A percentile compares a stretch with the other conserved stretches of the same genome.
Conservation (phyloP, 2,329 filamentous ascomycete genomes). For the Penicillium thymicola region DNA sequence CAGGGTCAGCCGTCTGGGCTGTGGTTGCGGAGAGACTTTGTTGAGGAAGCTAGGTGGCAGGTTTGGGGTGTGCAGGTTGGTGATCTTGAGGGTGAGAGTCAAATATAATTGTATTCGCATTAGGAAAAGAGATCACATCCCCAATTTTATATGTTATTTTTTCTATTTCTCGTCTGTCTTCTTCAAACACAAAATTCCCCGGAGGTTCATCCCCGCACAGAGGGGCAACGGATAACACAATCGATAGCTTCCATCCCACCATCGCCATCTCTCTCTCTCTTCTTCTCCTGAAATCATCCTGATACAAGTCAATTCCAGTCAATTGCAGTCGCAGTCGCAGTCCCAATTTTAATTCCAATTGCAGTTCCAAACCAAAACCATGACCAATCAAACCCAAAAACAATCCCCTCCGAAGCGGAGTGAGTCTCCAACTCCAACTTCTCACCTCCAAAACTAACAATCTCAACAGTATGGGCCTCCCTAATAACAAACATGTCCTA, state of each 20-base stretch:
- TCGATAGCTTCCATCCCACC: background rate
- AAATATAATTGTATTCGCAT: background rate
- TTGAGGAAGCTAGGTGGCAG: constrained; percentile 43
- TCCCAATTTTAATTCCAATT: background rate
- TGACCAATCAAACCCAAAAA: background rate
- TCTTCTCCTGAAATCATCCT: background rate
- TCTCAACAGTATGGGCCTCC: constrained; percentile 68
- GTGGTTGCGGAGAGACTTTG: constrained; percentile 39
- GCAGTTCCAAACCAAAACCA: background rate
- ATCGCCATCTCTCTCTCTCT: background rate
- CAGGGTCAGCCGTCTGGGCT: constrained; percentile 26
- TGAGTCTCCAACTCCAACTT: background rate
- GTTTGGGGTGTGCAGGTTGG: constrained; percentile 41
- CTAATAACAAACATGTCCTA: constrained; percentile 78
- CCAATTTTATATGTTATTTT: background rate
- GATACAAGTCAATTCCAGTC: background rate
- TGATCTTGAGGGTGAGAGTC: constrained; percentile 8
- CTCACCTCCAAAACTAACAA: background rate
- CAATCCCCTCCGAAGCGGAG: constrained; percentile 4
- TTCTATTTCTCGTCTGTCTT: background rate
- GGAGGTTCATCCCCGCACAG: background rate
- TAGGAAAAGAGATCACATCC: background rate
- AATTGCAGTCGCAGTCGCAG: background rate
- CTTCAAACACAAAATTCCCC: background rate
- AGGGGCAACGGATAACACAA: background rate